These are phyloP conservation scores for Cyphellophora attinorum DNA, from an alignment of 2,329 filamentous ascomycete species.

Conservation along the genomic window DNA sequence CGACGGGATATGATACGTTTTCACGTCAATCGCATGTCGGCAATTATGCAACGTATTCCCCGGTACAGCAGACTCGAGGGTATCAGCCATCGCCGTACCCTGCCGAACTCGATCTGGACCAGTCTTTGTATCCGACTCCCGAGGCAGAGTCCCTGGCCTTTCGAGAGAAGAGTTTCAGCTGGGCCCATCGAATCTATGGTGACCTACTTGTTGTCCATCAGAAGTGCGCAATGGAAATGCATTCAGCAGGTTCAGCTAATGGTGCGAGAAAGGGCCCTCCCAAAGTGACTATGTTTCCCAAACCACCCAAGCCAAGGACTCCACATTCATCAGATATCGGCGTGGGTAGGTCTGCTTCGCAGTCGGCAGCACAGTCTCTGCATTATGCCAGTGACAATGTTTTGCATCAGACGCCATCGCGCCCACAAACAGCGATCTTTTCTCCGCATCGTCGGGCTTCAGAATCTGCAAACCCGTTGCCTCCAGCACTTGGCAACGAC, in stretches of 20 bases:
- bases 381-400: conserved; percentile 12
- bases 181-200: conserved; percentile 64
- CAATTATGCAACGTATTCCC: neutral
- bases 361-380: conserved; percentile 16
- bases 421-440: conserved; percentile 16
- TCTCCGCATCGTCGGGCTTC: conserved; percentile 4
- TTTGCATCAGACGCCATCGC: conserved; percentile 11
- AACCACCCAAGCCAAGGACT: conserved; percentile 48
- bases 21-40: too few species aligned
- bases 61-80: too few species aligned
- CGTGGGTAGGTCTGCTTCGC: conserved; percentile 11
- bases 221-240: conserved; percentile 29
- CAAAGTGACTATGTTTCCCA: conserved; percentile 52
- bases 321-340: conserved; percentile 36
- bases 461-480: conserved; percentile 1
- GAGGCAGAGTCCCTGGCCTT: conserved; percentile 32
- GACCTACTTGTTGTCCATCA: conserved; percentile 60
- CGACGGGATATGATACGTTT: too few species aligned
- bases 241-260: conserved; percentile 25
- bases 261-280: conserved; percentile 29
- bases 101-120: neutral
- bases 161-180: conserved; percentile 58
- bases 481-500: neutral
- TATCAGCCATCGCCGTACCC: too few species aligned
- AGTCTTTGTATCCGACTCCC: conserved; percentile 7